phyloP scores from a whole-genome alignment of 495 filamentous ascomycete species.

The Hyaloscypha variabilis region DNA sequence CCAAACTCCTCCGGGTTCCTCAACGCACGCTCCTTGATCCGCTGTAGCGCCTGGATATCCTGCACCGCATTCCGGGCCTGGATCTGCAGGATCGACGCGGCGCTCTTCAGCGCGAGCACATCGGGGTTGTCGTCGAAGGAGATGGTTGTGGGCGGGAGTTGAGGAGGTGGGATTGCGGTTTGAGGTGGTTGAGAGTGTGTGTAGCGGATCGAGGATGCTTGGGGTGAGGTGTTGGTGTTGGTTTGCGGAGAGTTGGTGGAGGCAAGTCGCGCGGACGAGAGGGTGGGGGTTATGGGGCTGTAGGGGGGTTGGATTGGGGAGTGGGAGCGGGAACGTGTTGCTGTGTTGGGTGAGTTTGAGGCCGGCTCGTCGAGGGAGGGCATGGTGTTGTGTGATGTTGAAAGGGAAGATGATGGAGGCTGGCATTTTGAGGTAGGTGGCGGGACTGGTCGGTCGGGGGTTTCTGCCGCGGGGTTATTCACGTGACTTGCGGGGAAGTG shows the following conservation, averaged over 20 bases:
- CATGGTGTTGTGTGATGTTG: too few relatives aligned
- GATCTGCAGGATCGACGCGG: conserved; percentile 80
- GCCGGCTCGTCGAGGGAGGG: background rate
- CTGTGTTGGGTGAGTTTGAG: background rate
- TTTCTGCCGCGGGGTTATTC: too few relatives aligned
- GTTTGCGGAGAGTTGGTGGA: background rate
- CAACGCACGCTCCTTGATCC: conserved; percentile 64
- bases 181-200: conserved; percentile 46
- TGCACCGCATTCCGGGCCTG: conserved; percentile 75
- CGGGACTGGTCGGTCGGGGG: too few relatives aligned
- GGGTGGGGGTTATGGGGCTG: conserved; percentile 30
- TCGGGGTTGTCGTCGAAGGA: conserved; percentile 80
- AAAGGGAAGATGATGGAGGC: too few relatives aligned
- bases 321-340: conserved; percentile 9
- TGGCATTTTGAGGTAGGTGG: too few relatives aligned
- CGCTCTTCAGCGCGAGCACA: conserved; percentile 77
- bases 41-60: conserved; percentile 67
- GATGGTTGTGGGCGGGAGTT: conserved; percentile 59
- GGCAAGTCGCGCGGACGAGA: conserved; percentile 26
- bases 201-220: conserved; percentile 12
- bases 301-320: conserved; percentile 27
- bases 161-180: conserved; percentile 44
- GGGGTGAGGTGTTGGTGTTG: conserved; percentile 4
- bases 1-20: conserved; percentile 71
- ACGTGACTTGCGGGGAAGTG: too few relatives aligned